phyloP scores from a whole-genome alignment of 257 asterid species.

The Mitragyna speciosa region DNA sequence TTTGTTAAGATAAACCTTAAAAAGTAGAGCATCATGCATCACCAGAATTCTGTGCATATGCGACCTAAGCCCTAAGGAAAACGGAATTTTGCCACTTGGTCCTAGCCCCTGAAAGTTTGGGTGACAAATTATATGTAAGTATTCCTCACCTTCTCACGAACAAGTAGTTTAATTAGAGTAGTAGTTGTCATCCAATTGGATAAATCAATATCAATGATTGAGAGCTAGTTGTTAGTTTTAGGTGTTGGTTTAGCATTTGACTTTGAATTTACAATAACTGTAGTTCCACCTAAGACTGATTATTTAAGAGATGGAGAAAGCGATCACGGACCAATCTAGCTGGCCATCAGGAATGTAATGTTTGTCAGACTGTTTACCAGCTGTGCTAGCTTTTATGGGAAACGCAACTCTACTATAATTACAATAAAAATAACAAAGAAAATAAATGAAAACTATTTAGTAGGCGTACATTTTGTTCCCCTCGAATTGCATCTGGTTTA shows the following conservation, averaged over 20 bases:
- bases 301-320: neutral
- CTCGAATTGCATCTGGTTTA: constrained; percentile 10
- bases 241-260: constrained; percentile 2
- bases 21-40: neutral
- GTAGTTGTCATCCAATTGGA: neutral
- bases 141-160: neutral
- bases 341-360: constrained; percentile 14
- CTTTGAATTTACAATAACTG: neutral
- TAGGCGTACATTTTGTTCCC: neutral
- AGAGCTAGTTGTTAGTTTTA: constrained; percentile 1
- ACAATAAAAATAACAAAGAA: neutral
- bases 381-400: constrained; percentile 2
- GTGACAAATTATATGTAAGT: neutral
- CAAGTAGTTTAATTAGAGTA: neutral
- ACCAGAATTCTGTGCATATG: neutral
- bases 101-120: neutral
- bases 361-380: constrained; percentile 21
- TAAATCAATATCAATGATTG: constrained; percentile 4
- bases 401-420: neutral
- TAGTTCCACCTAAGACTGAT: neutral
- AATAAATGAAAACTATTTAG: neutral
- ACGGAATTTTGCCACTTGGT: neutral
- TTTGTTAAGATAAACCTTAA: neutral
- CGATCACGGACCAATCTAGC: constrained; percentile 18
- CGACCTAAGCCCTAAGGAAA: neutral